Evolutionary conservation across 148 eudicot genomes (phyloP).

Genomic region (Gaultheria prostrata): DNA sequence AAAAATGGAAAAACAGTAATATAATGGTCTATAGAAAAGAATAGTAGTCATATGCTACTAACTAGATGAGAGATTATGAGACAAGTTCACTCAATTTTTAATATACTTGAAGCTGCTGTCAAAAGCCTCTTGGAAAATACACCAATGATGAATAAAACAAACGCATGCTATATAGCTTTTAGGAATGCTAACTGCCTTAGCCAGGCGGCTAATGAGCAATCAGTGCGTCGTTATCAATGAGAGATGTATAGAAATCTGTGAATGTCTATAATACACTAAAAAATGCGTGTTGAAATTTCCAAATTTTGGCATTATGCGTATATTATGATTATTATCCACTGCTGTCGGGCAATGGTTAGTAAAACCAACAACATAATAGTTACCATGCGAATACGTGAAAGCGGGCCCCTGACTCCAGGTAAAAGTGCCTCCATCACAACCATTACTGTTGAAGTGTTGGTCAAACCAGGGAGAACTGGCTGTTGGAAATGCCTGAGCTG

Average conservation of each 20-base stretch:
- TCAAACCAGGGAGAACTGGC: slow-evolving; percentile 63
- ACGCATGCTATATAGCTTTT: background rate
- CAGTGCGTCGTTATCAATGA: background rate
- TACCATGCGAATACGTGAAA: slow-evolving; percentile 67
- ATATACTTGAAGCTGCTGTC: background rate
- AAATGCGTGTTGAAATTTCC: background rate
- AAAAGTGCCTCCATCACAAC: slow-evolving; percentile 39
- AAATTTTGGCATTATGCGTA: background rate
- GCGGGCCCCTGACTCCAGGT: slow-evolving; percentile 53
- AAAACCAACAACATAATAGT: background rate
- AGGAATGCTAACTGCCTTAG: background rate
- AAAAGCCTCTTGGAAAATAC: background rate
- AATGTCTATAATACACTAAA: background rate
- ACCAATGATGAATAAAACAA: slow-evolving; percentile 7
- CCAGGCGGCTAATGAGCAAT: background rate
- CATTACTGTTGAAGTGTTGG: slow-evolving; percentile 41
- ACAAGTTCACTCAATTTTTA: background rate
- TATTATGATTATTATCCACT: background rate
- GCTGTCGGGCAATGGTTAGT: background rate
- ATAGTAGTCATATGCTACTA: slow-evolving; percentile 1
- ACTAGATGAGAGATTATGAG: background rate
- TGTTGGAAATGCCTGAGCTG: slow-evolving; percentile 48
- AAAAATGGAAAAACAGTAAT: background rate
- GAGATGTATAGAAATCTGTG: background rate
- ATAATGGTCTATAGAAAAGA: background rate